Base-by-base conservation (phyloP, 106 monocot species). In the Triglochin maritima region DNA sequence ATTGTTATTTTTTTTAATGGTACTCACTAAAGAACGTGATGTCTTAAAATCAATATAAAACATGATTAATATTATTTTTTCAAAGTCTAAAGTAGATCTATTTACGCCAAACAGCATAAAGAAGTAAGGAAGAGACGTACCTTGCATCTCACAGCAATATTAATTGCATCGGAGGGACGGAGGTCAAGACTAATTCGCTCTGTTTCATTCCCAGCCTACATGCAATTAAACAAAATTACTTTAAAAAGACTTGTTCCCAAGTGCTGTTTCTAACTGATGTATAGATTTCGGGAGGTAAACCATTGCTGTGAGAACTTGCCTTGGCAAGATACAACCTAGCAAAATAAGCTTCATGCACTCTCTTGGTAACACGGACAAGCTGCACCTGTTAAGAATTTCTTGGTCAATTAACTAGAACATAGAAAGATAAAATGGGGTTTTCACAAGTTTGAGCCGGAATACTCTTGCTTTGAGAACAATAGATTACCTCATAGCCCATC, bases 121-220 rank as follows among this genome's bases (percentile, higher is more conserved):
- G 47, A 6, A 16, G 58, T 3, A 55, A 53, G 44, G 49, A 10
- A 47, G 48, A 59, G n/a, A 42, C 61, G 78, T 51, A 93, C 93
- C 84, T 93, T 84, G 82, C 89, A 89, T 54, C 89, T 78, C 15
- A 93, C 89, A 56, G 89, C 93, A 56, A 93, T 84, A 74, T 93
- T 93, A 10, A 93, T 93, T 17, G 93, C 93, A 80, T 93, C 93
- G 46, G 93, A 93, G 59, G 93, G 93, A 46, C 93, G 79, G 17
- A 88, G 84, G 76, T 93, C 93, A 69, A 95, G 72, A 48, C 78
- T 76, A 10, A 90, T 83, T n/a, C 29, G 72, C n/a, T 87, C 93
- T 46, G 71, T 67, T 72, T 93, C 88, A 86, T 87, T 73, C 9
- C 83, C 94, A 49, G 69, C 77, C 94, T 95, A 54, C 47, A 56